Conservation (phyloP, 345 rosid species). For the Odontarrhena argentea region DNA sequence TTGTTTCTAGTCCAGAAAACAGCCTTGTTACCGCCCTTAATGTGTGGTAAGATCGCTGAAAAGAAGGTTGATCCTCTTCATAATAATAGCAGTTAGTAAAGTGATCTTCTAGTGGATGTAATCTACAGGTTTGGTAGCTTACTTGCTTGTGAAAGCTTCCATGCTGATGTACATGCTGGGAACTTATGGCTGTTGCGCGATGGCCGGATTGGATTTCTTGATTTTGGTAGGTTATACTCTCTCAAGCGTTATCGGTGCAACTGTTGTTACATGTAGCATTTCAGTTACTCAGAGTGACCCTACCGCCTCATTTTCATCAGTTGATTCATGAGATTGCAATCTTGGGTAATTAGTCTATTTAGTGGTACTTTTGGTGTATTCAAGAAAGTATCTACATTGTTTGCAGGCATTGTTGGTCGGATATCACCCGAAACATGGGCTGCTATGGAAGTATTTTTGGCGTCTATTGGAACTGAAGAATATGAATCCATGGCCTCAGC, state of each 20-base stretch:
- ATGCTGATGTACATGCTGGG: conserved; percentile 99
- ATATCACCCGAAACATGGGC: conserved; percentile 97
- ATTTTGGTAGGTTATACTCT: conserved; percentile 68
- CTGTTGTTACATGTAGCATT: conserved; percentile 22
- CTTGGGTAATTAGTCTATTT: neutral
- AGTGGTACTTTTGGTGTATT: conserved; percentile 25
- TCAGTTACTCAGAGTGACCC: neutral
- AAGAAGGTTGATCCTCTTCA: neutral
- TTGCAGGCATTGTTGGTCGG: conserved; percentile 93
- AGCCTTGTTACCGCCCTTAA: conserved; percentile 94
- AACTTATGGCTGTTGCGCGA: conserved; percentile 91
- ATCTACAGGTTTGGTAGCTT: conserved; percentile 89
- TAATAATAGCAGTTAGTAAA: conserved; percentile 7
- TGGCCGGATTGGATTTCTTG: conserved; percentile 98
- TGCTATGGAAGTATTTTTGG: conserved; percentile 88
- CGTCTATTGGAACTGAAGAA: conserved; percentile 80
- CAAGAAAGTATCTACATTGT: conserved; percentile 17
- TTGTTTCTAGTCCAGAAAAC: conserved; percentile 84
- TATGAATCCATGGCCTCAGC: conserved; percentile 94
- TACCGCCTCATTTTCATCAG: neutral
- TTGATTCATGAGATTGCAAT: neutral
- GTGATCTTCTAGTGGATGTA: conserved; percentile 8
- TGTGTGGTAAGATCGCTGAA: conserved; percentile 64
- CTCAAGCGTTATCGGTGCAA: conserved; percentile 15
- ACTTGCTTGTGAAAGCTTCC: conserved; percentile 93